Base-by-base conservation (phyloP, 305 asterid species). In the Fraxinus velutina region DNA sequence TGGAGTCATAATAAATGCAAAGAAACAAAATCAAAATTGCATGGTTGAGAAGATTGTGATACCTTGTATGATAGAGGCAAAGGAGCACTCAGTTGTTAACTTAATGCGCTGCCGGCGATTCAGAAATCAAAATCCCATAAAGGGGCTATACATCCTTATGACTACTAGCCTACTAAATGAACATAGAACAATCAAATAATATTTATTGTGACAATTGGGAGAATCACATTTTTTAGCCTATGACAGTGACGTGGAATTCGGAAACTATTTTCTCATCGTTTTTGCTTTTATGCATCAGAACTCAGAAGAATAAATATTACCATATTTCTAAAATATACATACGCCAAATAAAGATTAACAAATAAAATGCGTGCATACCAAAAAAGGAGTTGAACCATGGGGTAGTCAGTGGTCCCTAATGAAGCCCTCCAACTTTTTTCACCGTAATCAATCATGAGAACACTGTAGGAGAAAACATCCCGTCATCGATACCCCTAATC, bases 381-480 rank as follows among this genome's bases (percentile, higher is more conserved):
- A 96, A 92, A 90, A 90, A 84, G 94, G 91, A 87, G 97, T 90
- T 86, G 96, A 85, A 87, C 90, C 79, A 91, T 92, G 92, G 93
- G 87, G 85, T 85, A 88, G 89, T 89, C 92, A 91, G 92, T 81
- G 82, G 89, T 89, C 98, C 90, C 97, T 91, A 93, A 91, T 86
- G 97, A 92, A 85, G 97, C 97, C 95, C 89, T 89, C 93, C 92
- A 84, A 91, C 93, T 85, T 88, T 92, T 91, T 93, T 93, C 97
- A 94, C 88, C 90, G 89, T 87, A 91, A 86, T 87, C 91, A 93
- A 89, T 93, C 94, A 92, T 84, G 92, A 83, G 88, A 83, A 87
- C 88, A 92, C 97, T 93, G 97, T 93, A 93, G 90, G 93, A 94
- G 94, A 96, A 94, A 96, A 94, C 93, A 96, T 90, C 92, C 90